Conservation (phyloP, 148 eudicot species). For the Arctostaphylos glauca region DNA sequence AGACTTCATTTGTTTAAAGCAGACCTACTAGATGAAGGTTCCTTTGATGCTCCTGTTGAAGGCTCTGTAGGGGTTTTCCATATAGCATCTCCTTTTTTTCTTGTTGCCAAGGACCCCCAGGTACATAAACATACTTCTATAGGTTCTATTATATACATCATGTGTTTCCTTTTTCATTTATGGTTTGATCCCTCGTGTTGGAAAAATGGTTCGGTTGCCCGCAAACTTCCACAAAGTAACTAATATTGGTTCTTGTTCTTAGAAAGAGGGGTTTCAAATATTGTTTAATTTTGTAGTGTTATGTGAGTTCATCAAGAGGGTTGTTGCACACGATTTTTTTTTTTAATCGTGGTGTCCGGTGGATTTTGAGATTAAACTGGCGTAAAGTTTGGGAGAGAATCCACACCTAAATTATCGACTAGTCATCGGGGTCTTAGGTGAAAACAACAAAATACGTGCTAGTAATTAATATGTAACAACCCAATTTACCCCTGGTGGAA, state of each 20-base stretch:
- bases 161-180: not conserved
- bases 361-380: too few species aligned
- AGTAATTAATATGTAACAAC: too few species aligned
- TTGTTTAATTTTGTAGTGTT: not conserved
- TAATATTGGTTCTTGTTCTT: not conserved
- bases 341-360: too few species aligned
- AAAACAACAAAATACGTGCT: too few species aligned
- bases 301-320: not conserved
- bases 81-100: slow-evolving; percentile 6
- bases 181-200: not conserved
- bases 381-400: too few species aligned
- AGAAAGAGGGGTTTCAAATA: not conserved
- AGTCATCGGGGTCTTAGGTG: too few species aligned
- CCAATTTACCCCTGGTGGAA: too few species aligned
- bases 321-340: too few species aligned
- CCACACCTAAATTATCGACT: too few species aligned
- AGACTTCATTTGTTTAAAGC: slow-evolving; percentile 27
- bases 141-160: too few species aligned
- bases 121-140: not conserved
- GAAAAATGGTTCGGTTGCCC: not conserved
- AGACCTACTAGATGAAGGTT: slow-evolving; percentile 21
- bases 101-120: slow-evolving; percentile 1
- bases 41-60: slow-evolving; percentile 4
- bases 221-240: not conserved
- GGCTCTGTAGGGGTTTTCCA: slow-evolving; percentile 10